Conservation (phyloP, 352 stramenopile species). For the Globisporangium lucens region DNA sequence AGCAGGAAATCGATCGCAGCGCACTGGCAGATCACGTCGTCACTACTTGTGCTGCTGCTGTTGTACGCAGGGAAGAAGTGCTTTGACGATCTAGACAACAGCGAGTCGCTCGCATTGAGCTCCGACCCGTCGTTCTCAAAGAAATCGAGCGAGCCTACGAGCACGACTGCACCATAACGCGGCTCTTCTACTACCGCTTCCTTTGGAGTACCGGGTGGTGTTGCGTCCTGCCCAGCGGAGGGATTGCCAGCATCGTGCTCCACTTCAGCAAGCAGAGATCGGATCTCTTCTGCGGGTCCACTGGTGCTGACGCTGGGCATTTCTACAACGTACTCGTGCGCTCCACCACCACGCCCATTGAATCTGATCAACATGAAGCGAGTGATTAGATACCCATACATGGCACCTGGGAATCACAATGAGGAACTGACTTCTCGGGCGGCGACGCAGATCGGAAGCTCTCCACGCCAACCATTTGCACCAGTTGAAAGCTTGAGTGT, state of each 20-base stretch:
- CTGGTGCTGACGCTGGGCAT: slow-evolving; percentile 9
- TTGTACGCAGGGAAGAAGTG: neutral
- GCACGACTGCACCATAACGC: slow-evolving; percentile 33
- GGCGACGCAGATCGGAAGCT: slow-evolving; percentile 17
- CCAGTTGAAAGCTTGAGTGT: neutral
- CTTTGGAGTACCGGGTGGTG: neutral
- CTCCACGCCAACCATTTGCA: slow-evolving; percentile 10
- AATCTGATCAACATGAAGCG: slow-evolving; percentile 4
- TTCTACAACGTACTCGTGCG: slow-evolving; percentile 3
- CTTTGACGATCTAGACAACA: neutral
- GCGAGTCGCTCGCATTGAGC: neutral
- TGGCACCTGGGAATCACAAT: neutral
- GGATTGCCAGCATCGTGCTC: slow-evolving; percentile 14
- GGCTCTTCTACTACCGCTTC: neutral
- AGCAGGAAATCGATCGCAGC: slow-evolving; percentile 57
- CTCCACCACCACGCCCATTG: slow-evolving; percentile 1
- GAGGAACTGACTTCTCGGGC: slow-evolving; percentile 12
- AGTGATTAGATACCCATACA: neutral
- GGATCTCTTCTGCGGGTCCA: slow-evolving; percentile 11
- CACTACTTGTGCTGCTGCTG: neutral
- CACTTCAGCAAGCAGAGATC: slow-evolving; percentile 15
- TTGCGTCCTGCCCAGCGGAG: neutral
- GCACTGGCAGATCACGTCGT: slow-evolving; percentile 42
- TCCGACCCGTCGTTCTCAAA: slow-evolving; percentile 5
- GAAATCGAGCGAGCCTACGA: slow-evolving; percentile 20